Evolutionary conservation across 768 basidiomycete genomes (phyloP), one percentile per base, ranked within the genome.

Genomic region (Agaricus blazei): DNA sequence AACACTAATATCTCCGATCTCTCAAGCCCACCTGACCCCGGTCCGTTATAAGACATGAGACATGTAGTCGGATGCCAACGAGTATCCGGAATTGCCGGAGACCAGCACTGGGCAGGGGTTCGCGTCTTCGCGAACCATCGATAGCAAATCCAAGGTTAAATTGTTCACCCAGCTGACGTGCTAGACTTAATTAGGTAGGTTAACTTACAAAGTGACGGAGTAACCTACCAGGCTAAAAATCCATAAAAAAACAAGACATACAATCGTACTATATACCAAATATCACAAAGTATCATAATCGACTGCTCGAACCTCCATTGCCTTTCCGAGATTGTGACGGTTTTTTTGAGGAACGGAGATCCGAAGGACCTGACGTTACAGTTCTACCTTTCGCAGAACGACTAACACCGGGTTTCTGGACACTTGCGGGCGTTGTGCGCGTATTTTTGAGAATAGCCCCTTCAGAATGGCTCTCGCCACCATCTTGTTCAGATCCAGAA

Each of bases 401-500:
- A 12, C 31, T 42, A 9, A 42, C 29, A 12, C 34, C 29, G 14
- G 46, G 53, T 8, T 36, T 48, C 37, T 40, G 53, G 12, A 38
- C 53, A 26, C 45, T 44, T 19, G 12, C 23, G 6, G 53, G 24
- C 34, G 26, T 26, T n/a, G 24, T 29, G 9, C 15, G 27, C 14
- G 15, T 14, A 34, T 9, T 24, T 23, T 54, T n/a, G 45, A 15
- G n/a, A 41, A 50, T 45, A 48, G 23, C 28, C 26, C 28, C 46
- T 6, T 41, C 47, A 11, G 48, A 29, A 19, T 34, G 28, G 23
- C 31, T 29, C 6, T 47, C 19, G 26, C 56, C 57, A 29, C 41
- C 11, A 7, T 52, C 54, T 11, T 44, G 24, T n/a, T 60, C 59
- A 23, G 37, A 50, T 9, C 34, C 43, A 19, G 48, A 51, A 4